Evolutionary conservation across 2,329 filamentous ascomycete species (phyloP), one percentile per base, ranked within the genome.

Genomic region (Simplicillium sp.): DNA sequence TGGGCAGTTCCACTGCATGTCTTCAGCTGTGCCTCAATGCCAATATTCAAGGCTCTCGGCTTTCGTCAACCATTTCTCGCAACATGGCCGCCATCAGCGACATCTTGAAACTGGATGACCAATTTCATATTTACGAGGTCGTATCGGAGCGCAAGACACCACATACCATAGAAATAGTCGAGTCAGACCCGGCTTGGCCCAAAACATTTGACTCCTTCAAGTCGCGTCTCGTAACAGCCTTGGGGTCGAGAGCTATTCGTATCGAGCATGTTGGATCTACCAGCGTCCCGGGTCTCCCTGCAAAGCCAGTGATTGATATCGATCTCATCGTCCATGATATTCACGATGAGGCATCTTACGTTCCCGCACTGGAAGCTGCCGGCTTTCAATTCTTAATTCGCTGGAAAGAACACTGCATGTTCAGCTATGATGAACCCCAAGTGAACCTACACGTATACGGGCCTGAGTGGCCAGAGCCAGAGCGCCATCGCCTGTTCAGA

Each of bases 231-330:
- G 17, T 41, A 15, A 41, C 37, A 18, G 57, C 54, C 2, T 49
- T 62, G 4, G 51, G 50, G 7, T 32, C 45, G 13, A 37, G 61
- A 9, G 47, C 53, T 29, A 18, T 62, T 17, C 25, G 60, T 12
- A 53, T 71, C 40, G 48, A 56, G 35, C 68, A 71, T 48, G 54
- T 64, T 31, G 68, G 68, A 29, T 69, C 65, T 14, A 71, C 68
- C 20, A 63, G 61, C 20, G 58, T 71, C 16, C 62, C 64, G 1
- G 54, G 51, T 4, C 58, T 72, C 9, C 54, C 62, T 2, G 66
- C 68, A 36, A 71, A 71, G 54, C 58, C 61, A 39, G 52, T 71
- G 36, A 64, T 72, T 34, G 68, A 72, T 48, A 54, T 71, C 33
- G 68, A 71, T 46, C 51, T 71, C n/a, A 51, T 65, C 11, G 51